Evolutionary conservation across 768 basidiomycete species (phyloP).

Genomic region (Boletus edulis): DNA sequence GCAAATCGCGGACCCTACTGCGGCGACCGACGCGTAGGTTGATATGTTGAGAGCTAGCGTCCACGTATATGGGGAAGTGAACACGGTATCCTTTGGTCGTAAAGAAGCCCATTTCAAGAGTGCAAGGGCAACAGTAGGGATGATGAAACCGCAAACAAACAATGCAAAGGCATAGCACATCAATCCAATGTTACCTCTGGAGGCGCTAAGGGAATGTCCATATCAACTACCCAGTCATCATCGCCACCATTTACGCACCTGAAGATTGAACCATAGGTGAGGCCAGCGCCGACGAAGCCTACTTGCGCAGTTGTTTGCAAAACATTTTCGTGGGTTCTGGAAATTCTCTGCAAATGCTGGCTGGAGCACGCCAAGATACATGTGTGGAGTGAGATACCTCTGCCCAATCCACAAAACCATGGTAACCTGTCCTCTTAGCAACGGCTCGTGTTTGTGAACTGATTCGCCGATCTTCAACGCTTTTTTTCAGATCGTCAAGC

Average conservation of each 20-base stretch:
- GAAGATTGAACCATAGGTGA: slow-evolving; percentile 28
- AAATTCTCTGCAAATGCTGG: not conserved
- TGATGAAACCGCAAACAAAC: slow-evolving; percentile 25
- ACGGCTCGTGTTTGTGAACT: slow-evolving; percentile 16
- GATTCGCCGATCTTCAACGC: not conserved
- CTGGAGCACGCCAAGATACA: not conserved
- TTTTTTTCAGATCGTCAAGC: not conserved
- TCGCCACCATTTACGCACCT: slow-evolving; percentile 13
- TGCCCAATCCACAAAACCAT: slow-evolving; percentile 23
- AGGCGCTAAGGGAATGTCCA: not conserved
- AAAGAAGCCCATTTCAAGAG: slow-evolving; percentile 19
- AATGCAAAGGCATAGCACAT: slow-evolving; percentile 27
- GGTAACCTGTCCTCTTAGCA: slow-evolving; percentile 3
- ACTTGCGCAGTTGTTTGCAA: not conserved
- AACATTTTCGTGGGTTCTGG: slow-evolving; percentile 3
- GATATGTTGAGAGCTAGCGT: slow-evolving; percentile 12
- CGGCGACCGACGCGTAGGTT: slow-evolving; percentile 1
- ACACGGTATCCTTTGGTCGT: slow-evolving; percentile 12
- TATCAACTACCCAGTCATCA: not conserved
- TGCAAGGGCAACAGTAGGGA: slow-evolving; percentile 20
- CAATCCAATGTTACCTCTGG: slow-evolving; percentile 18
- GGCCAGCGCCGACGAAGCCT: not conserved
- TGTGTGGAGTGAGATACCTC: slow-evolving; percentile 2
- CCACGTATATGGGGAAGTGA: slow-evolving; percentile 24
- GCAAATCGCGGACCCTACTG: slow-evolving; percentile 2